Base-by-base conservation (phyloP, 2,329 filamentous ascomycete genomes). In the Paraphoma sp. region DNA sequence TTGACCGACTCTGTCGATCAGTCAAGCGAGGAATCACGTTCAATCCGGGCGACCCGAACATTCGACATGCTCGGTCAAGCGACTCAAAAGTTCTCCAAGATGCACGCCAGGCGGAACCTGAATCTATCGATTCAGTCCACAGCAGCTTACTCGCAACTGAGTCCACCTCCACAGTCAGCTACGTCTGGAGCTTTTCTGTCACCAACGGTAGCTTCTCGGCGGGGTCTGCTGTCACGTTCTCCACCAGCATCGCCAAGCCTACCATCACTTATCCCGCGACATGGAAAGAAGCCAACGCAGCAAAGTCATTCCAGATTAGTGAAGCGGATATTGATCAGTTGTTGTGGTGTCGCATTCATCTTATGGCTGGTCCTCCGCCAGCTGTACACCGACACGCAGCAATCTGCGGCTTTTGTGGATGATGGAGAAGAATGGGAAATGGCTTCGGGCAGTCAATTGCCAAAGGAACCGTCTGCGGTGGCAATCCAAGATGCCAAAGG, bases 201-300 rank as follows among this genome's bases (percentile, higher is more conserved):
- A 12, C 73, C 75, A 16, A 71, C 70, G 6, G 60, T 74, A 31
- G 70, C 74, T 11, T 71, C 69, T 14, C 70, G 71, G 43, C 48
- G 88, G 82, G 28, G 88, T 83, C 33, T 88, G 67, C 86, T 90
- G 60, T 82, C 91, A 64, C 88, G 86, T 74, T 87, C 86, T 28
- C 90, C 89, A 28, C 88, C 89, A 4, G 84, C 85, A 33, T 94
- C 88, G 1, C 90, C 89, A 2, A 86, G 86, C 60, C 83, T 93
- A 48, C 91, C 89, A 11, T 87, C 86, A 12, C 82, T 90, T 51
- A 80, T 89, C 36, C 87, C 87, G 12, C 83, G 87, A 59, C 86
- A 86, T 69, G 84, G 87, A 69, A 87, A 89, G 76, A 84, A 86
- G 47, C 81, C 82, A 17, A 78, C 81, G 43, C 79, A 84, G n/a